Conservation (phyloP, 768 basidiomycete species). For the Lactarius evosmus region DNA sequence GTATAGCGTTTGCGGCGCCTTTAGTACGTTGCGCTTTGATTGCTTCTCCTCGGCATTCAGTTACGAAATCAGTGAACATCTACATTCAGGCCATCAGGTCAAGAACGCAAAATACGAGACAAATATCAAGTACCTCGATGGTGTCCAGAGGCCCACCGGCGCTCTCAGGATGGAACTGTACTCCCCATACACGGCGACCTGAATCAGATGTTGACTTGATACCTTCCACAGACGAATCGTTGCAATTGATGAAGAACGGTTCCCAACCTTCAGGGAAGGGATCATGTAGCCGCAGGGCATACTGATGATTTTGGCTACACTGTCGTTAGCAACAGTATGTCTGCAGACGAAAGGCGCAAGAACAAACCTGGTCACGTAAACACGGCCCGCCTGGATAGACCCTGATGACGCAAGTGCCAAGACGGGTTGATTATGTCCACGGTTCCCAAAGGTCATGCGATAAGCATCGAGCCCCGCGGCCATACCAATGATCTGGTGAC, state of each 20-base stretch:
- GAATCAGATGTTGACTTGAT: conserved; percentile 92
- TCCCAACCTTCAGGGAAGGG: conserved; percentile 98
- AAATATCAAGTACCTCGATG: conserved; percentile 63
- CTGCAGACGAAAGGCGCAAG: not conserved
- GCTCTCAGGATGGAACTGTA: conserved; percentile 99
- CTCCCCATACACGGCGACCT: conserved; percentile 93
- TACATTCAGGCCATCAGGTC: conserved; percentile 30
- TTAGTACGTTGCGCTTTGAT: conserved; percentile 31
- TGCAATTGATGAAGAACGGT: conserved; percentile 99
- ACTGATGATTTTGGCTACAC: conserved; percentile 91
- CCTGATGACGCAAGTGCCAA: conserved; percentile 91
- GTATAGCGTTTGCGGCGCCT: conserved; percentile 30
- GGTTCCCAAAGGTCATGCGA: conserved; percentile 99
- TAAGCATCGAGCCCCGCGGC: conserved; percentile 96
- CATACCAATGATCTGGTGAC: conserved; percentile 96
- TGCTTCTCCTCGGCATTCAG: conserved; percentile 68
- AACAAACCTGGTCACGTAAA: conserved; percentile 90
- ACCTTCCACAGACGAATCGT: conserved; percentile 97
- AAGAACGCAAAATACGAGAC: conserved; percentile 6
- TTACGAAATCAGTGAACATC: conserved; percentile 95
- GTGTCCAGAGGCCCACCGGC: conserved; percentile 98
- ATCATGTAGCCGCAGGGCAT: conserved; percentile 90
- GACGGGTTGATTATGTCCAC: conserved; percentile 98
- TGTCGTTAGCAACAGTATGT: conserved; percentile 13
- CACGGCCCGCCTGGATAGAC: conserved; percentile 91